These are phyloP conservation scores for Populus hybrid DNA, from an alignment of 441 rosid genomes.

Conservation along the genomic window DNA sequence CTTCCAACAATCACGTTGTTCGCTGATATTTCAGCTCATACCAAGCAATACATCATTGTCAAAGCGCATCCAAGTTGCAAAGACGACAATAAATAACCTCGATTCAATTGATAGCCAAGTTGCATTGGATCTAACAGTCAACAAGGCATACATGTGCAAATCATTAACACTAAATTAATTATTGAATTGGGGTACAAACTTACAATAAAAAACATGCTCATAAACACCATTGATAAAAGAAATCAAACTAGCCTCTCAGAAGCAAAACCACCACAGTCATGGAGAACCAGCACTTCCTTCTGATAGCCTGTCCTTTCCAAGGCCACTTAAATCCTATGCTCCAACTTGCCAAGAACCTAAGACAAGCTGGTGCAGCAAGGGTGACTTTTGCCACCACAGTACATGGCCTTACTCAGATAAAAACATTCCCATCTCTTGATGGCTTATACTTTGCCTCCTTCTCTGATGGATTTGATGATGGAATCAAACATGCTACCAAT, in stretches of 20 bases:
- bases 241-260: not conserved
- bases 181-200: no score
- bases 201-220: no score
- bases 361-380: not conserved
- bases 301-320: not conserved
- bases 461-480: not conserved
- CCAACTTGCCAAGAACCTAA: not conserved
- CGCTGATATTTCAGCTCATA: not conserved
- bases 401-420: not conserved
- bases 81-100: not conserved
- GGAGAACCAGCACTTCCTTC: not conserved
- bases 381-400: not conserved
- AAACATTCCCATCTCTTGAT: not conserved
- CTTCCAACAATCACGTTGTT: not conserved
- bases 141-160: not conserved
- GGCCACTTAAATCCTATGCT: not conserved
- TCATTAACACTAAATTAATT: no score
- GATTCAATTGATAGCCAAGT: not conserved
- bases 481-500: not conserved
- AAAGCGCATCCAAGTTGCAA: not conserved
- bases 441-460: not conserved
- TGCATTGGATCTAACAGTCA: not conserved
- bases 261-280: not conserved
- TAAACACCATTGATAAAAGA: not conserved
- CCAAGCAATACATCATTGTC: not conserved